phyloP scores from a whole-genome alignment of 2,329 filamentous ascomycete genomes.

The Alternaria rosae region DNA sequence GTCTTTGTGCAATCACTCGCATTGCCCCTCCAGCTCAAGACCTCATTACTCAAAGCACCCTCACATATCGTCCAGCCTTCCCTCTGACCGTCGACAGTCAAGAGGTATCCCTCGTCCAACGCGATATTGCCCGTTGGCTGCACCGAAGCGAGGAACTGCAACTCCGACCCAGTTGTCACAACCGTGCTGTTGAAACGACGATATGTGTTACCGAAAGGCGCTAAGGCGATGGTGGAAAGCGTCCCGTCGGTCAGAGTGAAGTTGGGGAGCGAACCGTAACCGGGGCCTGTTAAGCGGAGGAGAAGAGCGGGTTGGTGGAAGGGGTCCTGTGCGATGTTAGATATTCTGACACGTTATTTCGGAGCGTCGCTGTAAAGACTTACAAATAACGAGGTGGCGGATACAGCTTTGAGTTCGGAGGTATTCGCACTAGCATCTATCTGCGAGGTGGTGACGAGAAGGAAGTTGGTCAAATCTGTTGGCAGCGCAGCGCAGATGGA shows the following conservation, averaged over 20 bases:
- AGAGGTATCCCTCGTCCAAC: constrained; percentile 46
- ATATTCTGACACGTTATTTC: not conserved
- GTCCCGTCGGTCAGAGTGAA: constrained; percentile 49
- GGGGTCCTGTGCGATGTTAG: constrained; percentile 33
- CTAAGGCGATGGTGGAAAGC: constrained; percentile 39
- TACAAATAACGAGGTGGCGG: constrained; percentile 50
- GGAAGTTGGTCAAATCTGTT: constrained; percentile 39
- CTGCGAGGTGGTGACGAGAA: constrained; percentile 52
- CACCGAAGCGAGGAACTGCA: constrained; percentile 43
- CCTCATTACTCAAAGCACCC: constrained; percentile 37
- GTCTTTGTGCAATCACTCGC: constrained; percentile 44
- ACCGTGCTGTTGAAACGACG: constrained; percentile 43
- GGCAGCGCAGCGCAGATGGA: constrained; percentile 19
- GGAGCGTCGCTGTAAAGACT: not conserved
- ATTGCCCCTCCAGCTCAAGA: constrained; percentile 51
- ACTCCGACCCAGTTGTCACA: constrained; percentile 32
- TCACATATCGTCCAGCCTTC: constrained; percentile 52
- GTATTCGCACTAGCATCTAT: constrained; percentile 32
- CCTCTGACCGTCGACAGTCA: constrained; percentile 46
- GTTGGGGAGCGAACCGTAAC: constrained; percentile 49
- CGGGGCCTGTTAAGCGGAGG: constrained; percentile 49
- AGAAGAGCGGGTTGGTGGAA: constrained; percentile 44
- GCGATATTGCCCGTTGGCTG: constrained; percentile 45
- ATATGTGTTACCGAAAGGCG: constrained; percentile 37
- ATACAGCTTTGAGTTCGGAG: constrained; percentile 45